A percentile compares a stretch with the other conserved stretches of the same genome.
These are phyloP conservation scores for Nothophytophthora sp. DNA, from an alignment of 352 stramenopile genomes.

Conservation along the genomic window DNA sequence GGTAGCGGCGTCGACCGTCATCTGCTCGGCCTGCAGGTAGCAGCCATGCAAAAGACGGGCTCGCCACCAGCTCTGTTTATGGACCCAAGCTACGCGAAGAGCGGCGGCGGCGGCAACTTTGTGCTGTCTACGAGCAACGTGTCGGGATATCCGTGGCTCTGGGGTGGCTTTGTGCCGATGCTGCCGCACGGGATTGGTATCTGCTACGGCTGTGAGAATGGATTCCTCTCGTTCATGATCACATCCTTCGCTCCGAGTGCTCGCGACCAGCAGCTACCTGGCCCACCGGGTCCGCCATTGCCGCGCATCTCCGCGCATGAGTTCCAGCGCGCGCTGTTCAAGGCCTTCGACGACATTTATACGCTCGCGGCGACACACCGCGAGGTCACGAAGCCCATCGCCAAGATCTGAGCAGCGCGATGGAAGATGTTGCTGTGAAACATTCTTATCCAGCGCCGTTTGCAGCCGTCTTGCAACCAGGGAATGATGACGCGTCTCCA, in stretches of 20 bases:
- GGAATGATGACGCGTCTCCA: no score
- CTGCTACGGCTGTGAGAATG: conserved; percentile 91
- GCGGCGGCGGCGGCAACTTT: conserved; percentile 88
- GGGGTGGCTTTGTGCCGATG: conserved; percentile 93
- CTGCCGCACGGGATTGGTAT: conserved; percentile 91
- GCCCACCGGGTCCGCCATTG: conserved; percentile 1
- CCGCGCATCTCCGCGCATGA: conserved; percentile 34
- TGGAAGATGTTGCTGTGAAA: no score
- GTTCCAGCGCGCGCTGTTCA: conserved; percentile 52
- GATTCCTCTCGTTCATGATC: conserved; percentile 93
- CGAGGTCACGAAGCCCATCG: background rate
- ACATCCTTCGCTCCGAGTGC: conserved; percentile 70
- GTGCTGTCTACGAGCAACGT: conserved; percentile 95
- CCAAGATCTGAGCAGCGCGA: conserved; percentile 22
- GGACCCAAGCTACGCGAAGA: conserved; percentile 81
- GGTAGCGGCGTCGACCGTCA: conserved; percentile 91
- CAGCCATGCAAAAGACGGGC: conserved; percentile 70
- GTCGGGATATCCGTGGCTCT: conserved; percentile 95
- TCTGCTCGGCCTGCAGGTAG: conserved; percentile 92
- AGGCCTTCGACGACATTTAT: conserved; percentile 66
- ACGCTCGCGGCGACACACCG: conserved; percentile 22
- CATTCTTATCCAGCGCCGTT: no score
- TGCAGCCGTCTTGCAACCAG: no score
- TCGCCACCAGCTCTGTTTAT: conserved; percentile 77
- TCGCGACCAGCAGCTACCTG: conserved; percentile 7